Conservation (phyloP, 345 rosid species). For the Tarenaya hassleriana region DNA sequence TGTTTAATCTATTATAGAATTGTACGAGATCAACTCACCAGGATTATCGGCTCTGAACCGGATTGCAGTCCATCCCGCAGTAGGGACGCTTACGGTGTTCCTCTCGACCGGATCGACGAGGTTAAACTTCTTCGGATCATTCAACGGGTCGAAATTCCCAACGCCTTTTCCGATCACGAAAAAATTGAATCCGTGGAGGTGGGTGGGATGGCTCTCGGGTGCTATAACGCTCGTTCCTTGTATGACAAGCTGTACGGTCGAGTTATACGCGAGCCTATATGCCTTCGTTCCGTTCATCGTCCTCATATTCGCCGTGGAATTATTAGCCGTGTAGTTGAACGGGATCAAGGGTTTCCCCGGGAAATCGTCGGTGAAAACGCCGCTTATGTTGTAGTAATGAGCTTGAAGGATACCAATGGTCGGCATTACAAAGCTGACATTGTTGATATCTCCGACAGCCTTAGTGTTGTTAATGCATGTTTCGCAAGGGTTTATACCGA, state of each 20-base stretch:
- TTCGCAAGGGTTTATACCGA: constrained; percentile 56
- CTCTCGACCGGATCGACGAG: constrained; percentile 80
- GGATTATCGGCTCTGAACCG: constrained; percentile 78
- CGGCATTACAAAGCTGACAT: constrained; percentile 59
- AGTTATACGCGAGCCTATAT: constrained; percentile 49
- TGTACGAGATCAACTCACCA: constrained; percentile 33
- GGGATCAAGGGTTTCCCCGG: constrained; percentile 43
- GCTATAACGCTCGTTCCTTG: constrained; percentile 65
- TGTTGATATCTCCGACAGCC: constrained; percentile 43
- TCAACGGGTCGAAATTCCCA: constrained; percentile 53
- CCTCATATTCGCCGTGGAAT: constrained; percentile 32
- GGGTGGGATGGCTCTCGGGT: constrained; percentile 72
- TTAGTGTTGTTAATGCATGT: constrained; percentile 51
- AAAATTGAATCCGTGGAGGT: constrained; percentile 69
- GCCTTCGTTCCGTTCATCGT: constrained; percentile 57
- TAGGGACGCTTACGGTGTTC: constrained; percentile 62
- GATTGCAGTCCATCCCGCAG: constrained; percentile 76
- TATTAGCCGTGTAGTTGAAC: constrained; percentile 50
- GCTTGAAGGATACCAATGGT: constrained; percentile 51
- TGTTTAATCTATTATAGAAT: too few species aligned
- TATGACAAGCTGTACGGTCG: constrained; percentile 58
- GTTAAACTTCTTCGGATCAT: constrained; percentile 56
- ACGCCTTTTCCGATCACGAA: constrained; percentile 53
- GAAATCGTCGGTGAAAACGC: constrained; percentile 66
- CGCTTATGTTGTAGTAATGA: constrained; percentile 44